A percentile compares a stretch with the other conserved stretches of the same genome.
These are phyloP conservation scores for Acanthamoeba castellanii DNA, from an alignment of 208 protist species.

Conservation along the genomic window DNA sequence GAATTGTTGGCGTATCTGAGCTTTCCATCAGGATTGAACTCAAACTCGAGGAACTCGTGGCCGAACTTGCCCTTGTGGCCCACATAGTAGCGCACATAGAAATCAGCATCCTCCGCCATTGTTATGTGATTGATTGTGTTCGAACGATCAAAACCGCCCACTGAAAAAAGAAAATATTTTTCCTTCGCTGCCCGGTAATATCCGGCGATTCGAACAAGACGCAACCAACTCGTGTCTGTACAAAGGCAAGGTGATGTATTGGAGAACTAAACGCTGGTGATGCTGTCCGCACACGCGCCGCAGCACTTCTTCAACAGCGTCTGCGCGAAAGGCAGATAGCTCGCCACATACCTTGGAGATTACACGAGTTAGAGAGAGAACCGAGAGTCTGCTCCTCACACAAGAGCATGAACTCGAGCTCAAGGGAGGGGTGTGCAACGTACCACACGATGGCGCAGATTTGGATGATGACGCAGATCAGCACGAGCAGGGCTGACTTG, in stretches of 20 bases:
- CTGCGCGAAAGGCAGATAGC: constrained; percentile 30
- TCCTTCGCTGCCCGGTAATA: too few relatives aligned
- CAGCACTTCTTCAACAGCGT: background rate
- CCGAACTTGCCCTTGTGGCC: constrained; percentile 96
- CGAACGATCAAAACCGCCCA: background rate
- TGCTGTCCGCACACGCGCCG: constrained; percentile 25
- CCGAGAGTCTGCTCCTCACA: too few relatives aligned
- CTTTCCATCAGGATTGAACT: constrained; percentile 90
- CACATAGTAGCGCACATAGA: constrained; percentile 92
- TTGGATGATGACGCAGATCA: constrained; percentile 43
- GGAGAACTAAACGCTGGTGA: background rate
- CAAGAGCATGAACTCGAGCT: too few relatives aligned
- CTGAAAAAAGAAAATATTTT: background rate
- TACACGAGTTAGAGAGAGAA: background rate
- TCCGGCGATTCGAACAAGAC: too few relatives aligned
- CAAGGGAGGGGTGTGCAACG: background rate
- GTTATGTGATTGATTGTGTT: background rate
- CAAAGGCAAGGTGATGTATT: too few relatives aligned
- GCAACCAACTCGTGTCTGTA: too few relatives aligned
- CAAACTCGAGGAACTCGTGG: constrained; percentile 96
- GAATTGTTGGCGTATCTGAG: constrained; percentile 96
- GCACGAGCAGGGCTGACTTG: background rate
- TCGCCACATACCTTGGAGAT: constrained; percentile 19
- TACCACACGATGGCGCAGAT: constrained; percentile 58
- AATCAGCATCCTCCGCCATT: constrained; percentile 83